These are phyloP conservation scores for Blastobotrys aristatus DNA, from an alignment of 1,139 yeast genomes.

Conservation along the genomic window DNA sequence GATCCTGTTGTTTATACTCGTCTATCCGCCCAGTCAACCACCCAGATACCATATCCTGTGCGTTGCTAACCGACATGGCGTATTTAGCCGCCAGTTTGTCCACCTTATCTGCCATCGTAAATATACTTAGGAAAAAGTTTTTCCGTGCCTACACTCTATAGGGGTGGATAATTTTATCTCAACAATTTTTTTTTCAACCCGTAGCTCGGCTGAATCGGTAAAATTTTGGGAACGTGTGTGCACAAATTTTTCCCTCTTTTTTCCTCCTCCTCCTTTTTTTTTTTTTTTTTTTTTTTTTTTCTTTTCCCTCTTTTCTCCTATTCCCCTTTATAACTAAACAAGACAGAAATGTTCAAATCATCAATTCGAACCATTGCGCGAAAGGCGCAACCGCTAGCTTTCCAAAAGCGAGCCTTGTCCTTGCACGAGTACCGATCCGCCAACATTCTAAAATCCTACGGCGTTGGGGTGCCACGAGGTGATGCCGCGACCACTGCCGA, in stretches of 20 bases:
- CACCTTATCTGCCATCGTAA: constrained; percentile 19
- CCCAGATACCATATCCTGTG: constrained; percentile 25
- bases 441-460: constrained; percentile 70
- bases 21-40: constrained; percentile 23
- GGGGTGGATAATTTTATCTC: too few species aligned
- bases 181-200: too few species aligned
- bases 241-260: too few species aligned
- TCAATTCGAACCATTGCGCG: constrained; percentile 13
- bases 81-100: constrained; percentile 29
- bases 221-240: too few species aligned
- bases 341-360: not conserved
- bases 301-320: not conserved
- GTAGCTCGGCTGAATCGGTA: too few species aligned
- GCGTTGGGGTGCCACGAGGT: constrained; percentile 89
- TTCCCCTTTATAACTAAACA: not conserved
- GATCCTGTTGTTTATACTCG: constrained; percentile 10
- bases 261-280: not conserved
- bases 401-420: constrained; percentile 59
- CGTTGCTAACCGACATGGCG: constrained; percentile 27
- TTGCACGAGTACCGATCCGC: constrained; percentile 97
- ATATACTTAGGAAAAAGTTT: too few species aligned
- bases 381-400: constrained; percentile 4
- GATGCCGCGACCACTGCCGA: constrained; percentile 85
- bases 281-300: not conserved
- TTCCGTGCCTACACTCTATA: too few species aligned